Evolutionary conservation across 495 filamentous ascomycete genomes (phyloP), one percentile per base, ranked within the genome.

Genomic region (Trichoderma orchidacearum): DNA sequence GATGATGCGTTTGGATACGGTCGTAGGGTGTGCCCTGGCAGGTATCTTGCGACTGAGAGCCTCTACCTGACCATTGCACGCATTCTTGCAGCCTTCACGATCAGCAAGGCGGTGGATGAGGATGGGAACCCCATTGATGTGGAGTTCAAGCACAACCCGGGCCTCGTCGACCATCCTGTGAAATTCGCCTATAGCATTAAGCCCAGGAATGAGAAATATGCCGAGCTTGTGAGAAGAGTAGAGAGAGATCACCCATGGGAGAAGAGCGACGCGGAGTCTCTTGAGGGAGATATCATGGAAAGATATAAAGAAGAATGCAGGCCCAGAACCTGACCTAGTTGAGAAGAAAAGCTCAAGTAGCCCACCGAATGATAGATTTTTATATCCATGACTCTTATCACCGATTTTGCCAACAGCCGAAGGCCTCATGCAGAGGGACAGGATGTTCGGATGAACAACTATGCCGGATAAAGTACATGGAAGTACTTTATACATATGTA

Each of bases 1-100:
- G 23, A 65, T 64, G 50, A 70, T 71, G 65, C 62, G 5, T 84
- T 80, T 59, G 80, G 80, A 1, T 77, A 74, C 61, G 77, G 78
- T 29, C 67, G 78, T 1, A 70, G 78, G 15, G 68, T 78, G 52
- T 80, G 78, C 56, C 74, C 77, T 3, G 78, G 77, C 0, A 72
- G 72, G n/a, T 61, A 70, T 17, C 62, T 79, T 3, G 78, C 78
- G 1, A 72, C 79, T 30, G 67, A 70, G 9, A 66, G 62, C 8
- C 54, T 80, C 9, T 75, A 71, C 59, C 60, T 78, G 23, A 68
- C 63, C 15, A 65, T 79, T 15, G 71, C 68, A 13, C 71, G 71
- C 25, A 51, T 73, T 9, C 63, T 80, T 0, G 69, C 75, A 0
- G 68, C 68, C 0, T 77, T 78, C 55, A 60, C 65, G 6, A 71